A percentile compares a stretch with the other conserved stretches of the same genome.
phyloP scores from a whole-genome alignment of 2,329 filamentous ascomycete genomes.

The Monosporascus sp. region DNA sequence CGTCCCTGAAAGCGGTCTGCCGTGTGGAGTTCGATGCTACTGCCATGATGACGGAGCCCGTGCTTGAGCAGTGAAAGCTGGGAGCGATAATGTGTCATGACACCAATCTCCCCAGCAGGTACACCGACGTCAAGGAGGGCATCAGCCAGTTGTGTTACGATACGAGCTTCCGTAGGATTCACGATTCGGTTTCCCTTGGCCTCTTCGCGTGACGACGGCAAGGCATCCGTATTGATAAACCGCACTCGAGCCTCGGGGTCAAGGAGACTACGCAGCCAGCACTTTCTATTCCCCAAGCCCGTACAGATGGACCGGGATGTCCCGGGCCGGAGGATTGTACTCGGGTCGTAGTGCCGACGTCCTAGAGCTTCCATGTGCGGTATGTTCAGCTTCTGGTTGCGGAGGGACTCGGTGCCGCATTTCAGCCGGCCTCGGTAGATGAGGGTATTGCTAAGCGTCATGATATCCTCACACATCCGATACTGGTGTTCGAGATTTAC shows the following conservation, averaged over 20 bases:
- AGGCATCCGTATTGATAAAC: constrained; percentile 82
- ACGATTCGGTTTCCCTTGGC: constrained; percentile 80
- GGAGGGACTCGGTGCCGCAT: constrained; percentile 76
- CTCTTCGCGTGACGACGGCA: constrained; percentile 64
- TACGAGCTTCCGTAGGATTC: constrained; percentile 74
- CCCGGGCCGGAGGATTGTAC: constrained; percentile 35
- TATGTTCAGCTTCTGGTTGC: constrained; percentile 61
- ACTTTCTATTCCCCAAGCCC: constrained; percentile 43
- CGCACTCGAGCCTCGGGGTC: constrained; percentile 68
- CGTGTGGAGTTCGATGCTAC: constrained; percentile 86
- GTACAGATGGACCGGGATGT: constrained; percentile 51
- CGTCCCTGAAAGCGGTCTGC: constrained; percentile 95
- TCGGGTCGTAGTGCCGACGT: constrained; percentile 52
- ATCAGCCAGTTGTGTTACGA: constrained; percentile 77
- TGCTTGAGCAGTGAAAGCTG: constrained; percentile 82
- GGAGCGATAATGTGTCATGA: constrained; percentile 95
- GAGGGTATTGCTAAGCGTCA: constrained; percentile 85
- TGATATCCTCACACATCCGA: constrained; percentile 96
- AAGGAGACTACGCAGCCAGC: constrained; percentile 74
- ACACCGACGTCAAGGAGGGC: constrained; percentile 72
- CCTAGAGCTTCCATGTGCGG: constrained; percentile 59
- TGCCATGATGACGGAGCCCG: constrained; percentile 51
- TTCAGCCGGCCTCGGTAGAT: constrained; percentile 90
- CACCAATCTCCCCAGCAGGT: constrained; percentile 70
- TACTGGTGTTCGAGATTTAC: constrained; percentile 94